Base-by-base conservation (phyloP, 805 yeast species). In the Yarrowia sp. region DNA sequence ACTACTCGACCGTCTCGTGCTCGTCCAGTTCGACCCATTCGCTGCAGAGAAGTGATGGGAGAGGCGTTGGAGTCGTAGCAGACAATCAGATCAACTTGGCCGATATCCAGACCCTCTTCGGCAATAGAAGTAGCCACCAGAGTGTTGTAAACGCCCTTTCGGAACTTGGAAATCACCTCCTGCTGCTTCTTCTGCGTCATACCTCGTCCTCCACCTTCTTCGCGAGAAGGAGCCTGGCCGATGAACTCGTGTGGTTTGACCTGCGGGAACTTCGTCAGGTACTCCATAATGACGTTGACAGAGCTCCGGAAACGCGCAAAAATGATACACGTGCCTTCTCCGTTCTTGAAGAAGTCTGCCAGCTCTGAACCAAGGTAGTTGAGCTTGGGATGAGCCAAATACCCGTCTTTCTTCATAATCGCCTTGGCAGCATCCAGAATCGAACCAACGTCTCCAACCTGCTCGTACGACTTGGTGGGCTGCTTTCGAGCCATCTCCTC, bases 11-110 rank as follows among this genome's bases (percentile, higher is more conserved):
- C 99, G 67, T 88, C 90, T 67, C 97, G 78, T 70, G 90, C 90
- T 74, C 99, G 85, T 18, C 99, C 99, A 0, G 99, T 94, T 75
- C 99, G 84, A 25, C 99, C 99, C 96, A 94, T 90, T 68, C 99
- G 77, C 72, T 94, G 99, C 39, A 94, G 81, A 67, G 88, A 91
- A 63, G 96, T 89, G 63, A 94, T 93, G 0, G 98, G 97, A 46
- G 97, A 90, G 27, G 91, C 80, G 0, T 97, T 91, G 0, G 97
- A 89, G 69, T 94, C 99, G 73, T 84, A 94, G 70, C 97, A 92
- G 7, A 94, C 80, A 67, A 94, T 93, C 68, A 94, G 72, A 73
- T 94, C 99, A 60, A 94, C 99, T 71, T 96, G 97, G 31, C 99
- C 99, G 66, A 94, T 96, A 77, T 94, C 99, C 66, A 94, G 79